Percentiles rank a stretch among this genome's conserved stretches.
phyloP scores from a whole-genome alignment of 192 early-diverging fungal species.

The Coemansia sp. region DNA sequence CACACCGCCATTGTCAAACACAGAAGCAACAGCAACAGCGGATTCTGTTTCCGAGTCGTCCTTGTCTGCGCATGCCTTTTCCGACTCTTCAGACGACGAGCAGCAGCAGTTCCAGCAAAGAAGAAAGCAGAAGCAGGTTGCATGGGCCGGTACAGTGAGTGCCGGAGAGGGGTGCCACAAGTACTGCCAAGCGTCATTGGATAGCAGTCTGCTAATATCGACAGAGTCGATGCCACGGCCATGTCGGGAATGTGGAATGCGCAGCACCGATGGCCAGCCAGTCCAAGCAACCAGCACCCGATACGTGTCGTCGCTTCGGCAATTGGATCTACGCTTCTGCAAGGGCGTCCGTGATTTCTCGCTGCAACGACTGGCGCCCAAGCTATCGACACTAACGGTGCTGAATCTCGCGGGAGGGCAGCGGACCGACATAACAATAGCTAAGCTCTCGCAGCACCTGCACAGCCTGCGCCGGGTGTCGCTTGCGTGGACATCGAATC shows the following conservation, averaged over 20 bases:
- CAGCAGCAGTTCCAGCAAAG: background rate
- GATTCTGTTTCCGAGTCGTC: too few species aligned
- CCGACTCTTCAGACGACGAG: background rate
- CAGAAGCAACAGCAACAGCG: too few species aligned
- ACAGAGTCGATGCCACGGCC: too few species aligned
- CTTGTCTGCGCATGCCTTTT: background rate
- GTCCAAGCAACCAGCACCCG: background rate
- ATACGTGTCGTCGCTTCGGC: constrained; percentile 39
- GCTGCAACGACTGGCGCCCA: constrained; percentile 56
- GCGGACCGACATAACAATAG: constrained; percentile 60
- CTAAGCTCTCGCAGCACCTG: constrained; percentile 58
- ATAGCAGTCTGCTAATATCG: too few species aligned
- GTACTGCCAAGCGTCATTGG: background rate
- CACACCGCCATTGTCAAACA: too few species aligned
- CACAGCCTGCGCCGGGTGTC: constrained; percentile 49
- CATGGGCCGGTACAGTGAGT: background rate
- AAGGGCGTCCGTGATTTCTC: constrained; percentile 61
- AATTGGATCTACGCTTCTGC: constrained; percentile 61
- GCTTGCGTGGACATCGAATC: constrained; percentile 59
- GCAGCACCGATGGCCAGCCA: background rate
- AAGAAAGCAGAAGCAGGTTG: background rate
- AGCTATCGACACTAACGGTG: constrained; percentile 39
- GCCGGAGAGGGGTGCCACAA: background rate
- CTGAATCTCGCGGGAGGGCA: constrained; percentile 60
- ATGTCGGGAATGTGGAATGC: background rate